Conservation (phyloP, 805 yeast genomes). For the Clavispora asparagi region DNA sequence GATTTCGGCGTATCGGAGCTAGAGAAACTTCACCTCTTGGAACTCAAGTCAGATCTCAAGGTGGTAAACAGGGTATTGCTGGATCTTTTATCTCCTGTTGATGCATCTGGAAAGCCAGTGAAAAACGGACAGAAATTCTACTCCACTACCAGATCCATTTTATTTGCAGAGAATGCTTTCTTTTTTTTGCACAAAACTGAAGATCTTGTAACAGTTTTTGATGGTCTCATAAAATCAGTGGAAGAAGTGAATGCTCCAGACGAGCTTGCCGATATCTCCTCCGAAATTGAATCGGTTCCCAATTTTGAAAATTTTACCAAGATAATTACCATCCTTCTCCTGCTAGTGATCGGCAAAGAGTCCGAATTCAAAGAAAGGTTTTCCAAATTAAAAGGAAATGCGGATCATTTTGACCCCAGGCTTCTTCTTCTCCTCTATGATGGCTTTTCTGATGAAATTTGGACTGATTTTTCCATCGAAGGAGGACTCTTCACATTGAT, state of each 20-base stretch:
- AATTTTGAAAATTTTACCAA: neutral
- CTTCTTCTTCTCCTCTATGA: slow-evolving; percentile 5
- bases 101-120: neutral
- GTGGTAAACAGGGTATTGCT: neutral
- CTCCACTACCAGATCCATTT: neutral
- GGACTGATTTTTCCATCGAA: slow-evolving; percentile 3
- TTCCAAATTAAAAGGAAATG: neutral
- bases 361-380: neutral
- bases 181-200: neutral
- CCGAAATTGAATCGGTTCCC: neutral
- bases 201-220: neutral
- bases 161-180: neutral
- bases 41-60: neutral
- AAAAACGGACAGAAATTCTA: neutral
- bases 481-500: neutral
- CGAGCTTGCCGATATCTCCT: neutral
- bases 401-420: slow-evolving; percentile 5
- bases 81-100: neutral
- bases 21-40: neutral
- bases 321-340: neutral
- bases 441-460: neutral
- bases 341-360: neutral
- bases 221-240: neutral
- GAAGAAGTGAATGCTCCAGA: neutral
- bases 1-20: neutral